Percentiles rank a stretch among this genome's conserved stretches.
phyloP scores from a whole-genome alignment of 169 alveolate species.

The Plasmodium knowlesi region DNA sequence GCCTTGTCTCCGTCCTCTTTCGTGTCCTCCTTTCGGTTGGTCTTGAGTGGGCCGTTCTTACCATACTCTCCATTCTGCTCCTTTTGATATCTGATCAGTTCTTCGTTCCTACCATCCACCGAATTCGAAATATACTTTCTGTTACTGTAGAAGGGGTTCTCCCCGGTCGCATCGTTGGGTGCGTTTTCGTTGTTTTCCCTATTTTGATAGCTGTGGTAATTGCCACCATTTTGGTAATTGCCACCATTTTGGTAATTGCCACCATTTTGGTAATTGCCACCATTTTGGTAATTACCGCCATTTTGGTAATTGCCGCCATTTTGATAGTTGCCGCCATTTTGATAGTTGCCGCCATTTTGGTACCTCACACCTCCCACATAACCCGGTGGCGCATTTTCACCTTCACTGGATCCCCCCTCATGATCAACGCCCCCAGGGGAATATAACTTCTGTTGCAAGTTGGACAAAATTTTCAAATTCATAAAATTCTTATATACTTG shows the following conservation, averaged over 20 bases:
- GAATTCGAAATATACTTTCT: constrained; percentile 19
- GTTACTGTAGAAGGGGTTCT: neutral
- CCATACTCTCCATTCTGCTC: constrained; percentile 16
- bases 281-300: neutral
- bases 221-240: neutral
- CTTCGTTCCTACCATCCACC: constrained; percentile 33
- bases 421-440: constrained; percentile 9
- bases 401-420: constrained; percentile 24
- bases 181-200: constrained; percentile 2
- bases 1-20: constrained; percentile 28
- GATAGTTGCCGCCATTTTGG: neutral
- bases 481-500: constrained; percentile 74
- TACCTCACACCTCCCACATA: neutral
- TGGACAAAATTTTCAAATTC: constrained; percentile 54
- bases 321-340: neutral
- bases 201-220: constrained; percentile 9
- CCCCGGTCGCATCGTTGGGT: neutral
- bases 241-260: neutral
- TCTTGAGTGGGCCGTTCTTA: constrained; percentile 9
- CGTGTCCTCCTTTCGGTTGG: neutral
- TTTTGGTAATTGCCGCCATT: neutral
- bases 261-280: neutral
- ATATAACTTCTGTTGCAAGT: constrained; percentile 54
- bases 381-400: neutral
- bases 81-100: constrained; percentile 2